Conservation (phyloP, 805 yeast species). For the Candida caryicola region DNA sequence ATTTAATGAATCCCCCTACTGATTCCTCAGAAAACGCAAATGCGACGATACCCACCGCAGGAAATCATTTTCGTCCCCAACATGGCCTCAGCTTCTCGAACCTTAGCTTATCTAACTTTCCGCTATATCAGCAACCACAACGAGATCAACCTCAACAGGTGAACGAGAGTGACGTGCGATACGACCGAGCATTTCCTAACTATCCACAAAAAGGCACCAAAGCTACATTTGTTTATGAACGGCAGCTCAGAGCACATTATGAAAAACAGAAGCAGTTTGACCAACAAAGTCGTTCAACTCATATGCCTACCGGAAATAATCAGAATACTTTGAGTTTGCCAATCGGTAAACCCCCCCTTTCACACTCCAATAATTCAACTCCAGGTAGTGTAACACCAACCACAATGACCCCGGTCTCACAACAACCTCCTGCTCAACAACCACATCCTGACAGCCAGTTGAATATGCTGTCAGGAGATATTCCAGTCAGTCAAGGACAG, state of each 20-base stretch:
- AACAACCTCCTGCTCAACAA: conserved; percentile 4
- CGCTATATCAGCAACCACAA: conserved; percentile 11
- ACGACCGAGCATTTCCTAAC: too few relatives aligned
- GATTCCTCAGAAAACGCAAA: conserved; percentile 5
- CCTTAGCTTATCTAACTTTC: conserved; percentile 11
- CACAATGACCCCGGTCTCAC: not conserved
- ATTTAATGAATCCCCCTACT: conserved; percentile 20
- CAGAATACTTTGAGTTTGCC: conserved; percentile 1
- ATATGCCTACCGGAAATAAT: conserved; percentile 4
- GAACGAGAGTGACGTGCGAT: conserved; percentile 1
- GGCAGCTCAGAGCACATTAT: conserved; percentile 23
- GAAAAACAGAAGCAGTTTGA: conserved; percentile 21
- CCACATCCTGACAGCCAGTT: conserved; percentile 4
- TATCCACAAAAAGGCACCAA: conserved; percentile 5
- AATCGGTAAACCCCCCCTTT: not conserved
- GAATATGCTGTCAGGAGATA: conserved; percentile 1
- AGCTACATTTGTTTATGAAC: conserved; percentile 18
- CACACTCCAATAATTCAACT: not conserved
- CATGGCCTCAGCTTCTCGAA: conserved; percentile 24
- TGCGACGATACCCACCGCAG: conserved; percentile 7
- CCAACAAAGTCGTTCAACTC: conserved; percentile 5
- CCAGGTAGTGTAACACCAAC: conserved; percentile 1
- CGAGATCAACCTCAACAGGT: conserved; percentile 9
- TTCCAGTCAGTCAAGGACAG: not conserved
- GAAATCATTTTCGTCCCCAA: conserved; percentile 26